A percentile compares a stretch with the other conserved stretches of the same genome.
These are phyloP conservation scores for Buxus sempervirens DNA, from an alignment of 164 flowering plant genomes.

Conservation along the genomic window DNA sequence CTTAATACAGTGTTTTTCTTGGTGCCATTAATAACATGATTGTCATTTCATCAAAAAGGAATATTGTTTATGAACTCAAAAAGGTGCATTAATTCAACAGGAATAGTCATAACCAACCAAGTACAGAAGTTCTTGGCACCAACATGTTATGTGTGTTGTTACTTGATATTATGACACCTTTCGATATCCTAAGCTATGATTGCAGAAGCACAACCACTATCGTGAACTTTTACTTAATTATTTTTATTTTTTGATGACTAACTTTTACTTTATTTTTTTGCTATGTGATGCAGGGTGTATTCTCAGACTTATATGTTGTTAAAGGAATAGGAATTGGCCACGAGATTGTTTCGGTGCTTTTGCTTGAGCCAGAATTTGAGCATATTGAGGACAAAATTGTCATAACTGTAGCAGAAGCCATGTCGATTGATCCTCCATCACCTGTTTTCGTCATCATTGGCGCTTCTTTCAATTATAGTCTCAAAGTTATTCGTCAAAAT, in stretches of 20 bases:
- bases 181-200: too few relatives aligned
- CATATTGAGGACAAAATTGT: conserved; percentile 65
- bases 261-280: conserved; percentile 2
- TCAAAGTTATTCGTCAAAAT: conserved; percentile 74
- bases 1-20: too few relatives aligned
- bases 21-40: too few relatives aligned
- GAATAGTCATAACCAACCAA: too few relatives aligned
- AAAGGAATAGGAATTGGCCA: conserved; percentile 84
- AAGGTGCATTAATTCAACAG: too few relatives aligned
- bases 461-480: conserved; percentile 58
- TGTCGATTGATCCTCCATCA: conserved; percentile 92
- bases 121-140: too few relatives aligned
- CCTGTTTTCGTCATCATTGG: conserved; percentile 81
- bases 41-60: too few relatives aligned
- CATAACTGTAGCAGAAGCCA: conserved; percentile 92
- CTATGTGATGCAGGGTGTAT: conserved; percentile 59
- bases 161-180: too few relatives aligned
- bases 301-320: conserved; percentile 74
- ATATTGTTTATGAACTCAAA: too few relatives aligned
- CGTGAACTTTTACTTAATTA: conserved; percentile 3
- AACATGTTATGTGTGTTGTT: too few relatives aligned
- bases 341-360: conserved; percentile 72
- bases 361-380: conserved; percentile 62
- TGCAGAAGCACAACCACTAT: too few relatives aligned
- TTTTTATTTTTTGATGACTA: too few relatives aligned